phyloP scores from a whole-genome alignment of 306 rosid genomes.

The Cicer chorassanicum region DNA sequence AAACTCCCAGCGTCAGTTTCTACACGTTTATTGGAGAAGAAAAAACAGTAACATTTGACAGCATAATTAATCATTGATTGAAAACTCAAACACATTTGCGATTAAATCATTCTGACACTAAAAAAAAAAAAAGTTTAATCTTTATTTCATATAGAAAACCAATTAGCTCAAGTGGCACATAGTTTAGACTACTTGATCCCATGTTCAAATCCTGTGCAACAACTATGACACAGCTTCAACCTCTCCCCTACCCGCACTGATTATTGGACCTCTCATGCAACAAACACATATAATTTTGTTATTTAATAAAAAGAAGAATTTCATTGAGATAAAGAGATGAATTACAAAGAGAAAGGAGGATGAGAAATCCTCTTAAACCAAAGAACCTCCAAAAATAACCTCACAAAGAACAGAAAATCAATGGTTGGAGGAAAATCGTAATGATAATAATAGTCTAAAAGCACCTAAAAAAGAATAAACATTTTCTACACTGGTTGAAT shows the following conservation, averaged over 20 bases:
- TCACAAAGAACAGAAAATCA: background rate
- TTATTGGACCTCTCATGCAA: background rate
- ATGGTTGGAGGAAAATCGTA: slow-evolving; percentile 3
- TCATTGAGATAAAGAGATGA: slow-evolving; percentile 3
- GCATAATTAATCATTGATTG: slow-evolving; percentile 28
- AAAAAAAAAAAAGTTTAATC: slow-evolving; percentile 17
- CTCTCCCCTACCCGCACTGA: background rate
- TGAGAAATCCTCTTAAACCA: slow-evolving; percentile 9
- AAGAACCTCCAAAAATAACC: background rate
- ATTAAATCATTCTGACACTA: slow-evolving; percentile 23
- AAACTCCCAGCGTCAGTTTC: slow-evolving; percentile 8
- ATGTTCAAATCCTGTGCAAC: slow-evolving; percentile 6
- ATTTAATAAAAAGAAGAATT: background rate
- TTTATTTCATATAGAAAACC: slow-evolving; percentile 29
- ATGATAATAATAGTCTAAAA: slow-evolving; percentile 9
- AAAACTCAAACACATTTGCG: slow-evolving; percentile 21
- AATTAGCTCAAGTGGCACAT: slow-evolving; percentile 6
- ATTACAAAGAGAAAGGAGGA: slow-evolving; percentile 7
- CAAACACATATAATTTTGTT: background rate
- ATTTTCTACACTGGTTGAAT: background rate
- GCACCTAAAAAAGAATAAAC: slow-evolving; percentile 16
- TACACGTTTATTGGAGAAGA: slow-evolving; percentile 23
- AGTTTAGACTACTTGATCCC: slow-evolving; percentile 23
- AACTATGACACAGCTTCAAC: slow-evolving; percentile 13
- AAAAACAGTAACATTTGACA: slow-evolving; percentile 29